Evolutionary conservation across 2,329 filamentous ascomycete species (phyloP).

Genomic region (Penicillium psychrosexuale): DNA sequence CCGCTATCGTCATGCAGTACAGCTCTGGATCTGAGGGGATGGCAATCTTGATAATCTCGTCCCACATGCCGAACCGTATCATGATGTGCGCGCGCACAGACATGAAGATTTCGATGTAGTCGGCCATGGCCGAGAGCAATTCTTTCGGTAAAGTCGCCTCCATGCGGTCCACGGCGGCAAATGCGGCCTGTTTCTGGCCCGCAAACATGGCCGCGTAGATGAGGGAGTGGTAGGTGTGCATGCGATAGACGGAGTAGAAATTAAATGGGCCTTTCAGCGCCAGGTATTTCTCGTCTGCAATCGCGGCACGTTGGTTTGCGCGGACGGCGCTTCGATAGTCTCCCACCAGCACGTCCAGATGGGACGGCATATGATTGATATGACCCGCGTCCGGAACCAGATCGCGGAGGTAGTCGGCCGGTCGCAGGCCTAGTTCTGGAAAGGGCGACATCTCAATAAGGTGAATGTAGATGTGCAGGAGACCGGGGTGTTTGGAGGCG

Average conservation of each 20-base stretch:
- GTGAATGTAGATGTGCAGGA: constrained; percentile 74
- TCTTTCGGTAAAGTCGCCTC: constrained; percentile 62
- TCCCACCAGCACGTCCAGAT: constrained; percentile 70
- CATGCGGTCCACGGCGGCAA: constrained; percentile 59
- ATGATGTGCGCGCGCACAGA: constrained; percentile 66
- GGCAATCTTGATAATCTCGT: constrained; percentile 57
- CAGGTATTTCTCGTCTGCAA: constrained; percentile 66
- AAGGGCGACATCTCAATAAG: constrained; percentile 71
- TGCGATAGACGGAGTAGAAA: constrained; percentile 74
- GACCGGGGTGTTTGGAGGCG: constrained; percentile 60
- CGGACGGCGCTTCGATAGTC: constrained; percentile 65
- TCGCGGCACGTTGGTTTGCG: constrained; percentile 65
- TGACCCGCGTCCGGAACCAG: constrained; percentile 69
- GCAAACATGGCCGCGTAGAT: constrained; percentile 78
- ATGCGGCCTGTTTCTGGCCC: constrained; percentile 59
- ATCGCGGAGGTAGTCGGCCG: constrained; percentile 60
- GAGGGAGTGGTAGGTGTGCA: constrained; percentile 71
- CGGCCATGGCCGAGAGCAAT: constrained; percentile 71
- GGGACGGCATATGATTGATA: constrained; percentile 72
- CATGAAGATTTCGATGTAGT: constrained; percentile 72
- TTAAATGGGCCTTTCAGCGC: constrained; percentile 56
- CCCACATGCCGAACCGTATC: constrained; percentile 71
- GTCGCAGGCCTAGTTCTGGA: constrained; percentile 61
- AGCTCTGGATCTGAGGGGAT: constrained; percentile 59
- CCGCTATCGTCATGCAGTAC: constrained; percentile 68